These are phyloP conservation scores for Adiantum capillusveneris DNA, from an alignment of 75 land plant genomes.

Conservation along the genomic window DNA sequence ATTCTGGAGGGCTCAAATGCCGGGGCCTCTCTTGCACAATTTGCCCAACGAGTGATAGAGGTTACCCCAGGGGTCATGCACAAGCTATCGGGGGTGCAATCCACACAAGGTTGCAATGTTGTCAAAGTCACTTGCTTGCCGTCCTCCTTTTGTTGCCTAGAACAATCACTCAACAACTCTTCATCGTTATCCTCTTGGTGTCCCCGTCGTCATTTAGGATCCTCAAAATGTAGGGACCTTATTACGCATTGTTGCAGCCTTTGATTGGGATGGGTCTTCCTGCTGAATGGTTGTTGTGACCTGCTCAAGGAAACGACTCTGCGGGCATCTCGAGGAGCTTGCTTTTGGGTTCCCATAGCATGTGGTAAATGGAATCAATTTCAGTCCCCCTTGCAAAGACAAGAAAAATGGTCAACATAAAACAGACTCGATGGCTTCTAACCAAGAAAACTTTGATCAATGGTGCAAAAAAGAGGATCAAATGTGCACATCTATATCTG, in stretches of 20 bases:
- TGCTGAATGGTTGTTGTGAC: too few species aligned
- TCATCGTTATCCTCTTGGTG: conserved; percentile 34
- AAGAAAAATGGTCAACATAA: too few species aligned
- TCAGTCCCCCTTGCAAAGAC: too few species aligned
- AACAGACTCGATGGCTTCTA: too few species aligned
- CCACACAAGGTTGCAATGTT: conserved; percentile 48
- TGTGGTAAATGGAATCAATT: too few species aligned
- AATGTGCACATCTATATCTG: too few species aligned
- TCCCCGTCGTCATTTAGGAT: conserved; percentile 70
- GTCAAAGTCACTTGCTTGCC: conserved; percentile 69
- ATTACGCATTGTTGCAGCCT: conserved; percentile 82
- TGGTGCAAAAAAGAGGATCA: too few species aligned
- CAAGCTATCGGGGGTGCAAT: conserved; percentile 77
- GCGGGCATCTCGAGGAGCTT: too few species aligned
- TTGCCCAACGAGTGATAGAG: conserved; percentile 33
- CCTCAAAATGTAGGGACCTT: conserved; percentile 61
- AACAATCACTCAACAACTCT: conserved; percentile 9
- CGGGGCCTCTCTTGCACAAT: conserved; percentile 29
- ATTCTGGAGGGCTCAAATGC: conserved; percentile 43
- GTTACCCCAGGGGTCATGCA: conserved; percentile 70
- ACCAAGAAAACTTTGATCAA: too few species aligned
- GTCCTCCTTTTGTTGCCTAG: conserved; percentile 38
- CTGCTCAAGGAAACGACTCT: too few species aligned
- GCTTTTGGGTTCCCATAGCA: too few species aligned
- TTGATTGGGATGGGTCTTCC: too few species aligned